These are phyloP conservation scores for Anisodus tanguticus DNA, from an alignment of 257 asterid genomes.

Conservation along the genomic window DNA sequence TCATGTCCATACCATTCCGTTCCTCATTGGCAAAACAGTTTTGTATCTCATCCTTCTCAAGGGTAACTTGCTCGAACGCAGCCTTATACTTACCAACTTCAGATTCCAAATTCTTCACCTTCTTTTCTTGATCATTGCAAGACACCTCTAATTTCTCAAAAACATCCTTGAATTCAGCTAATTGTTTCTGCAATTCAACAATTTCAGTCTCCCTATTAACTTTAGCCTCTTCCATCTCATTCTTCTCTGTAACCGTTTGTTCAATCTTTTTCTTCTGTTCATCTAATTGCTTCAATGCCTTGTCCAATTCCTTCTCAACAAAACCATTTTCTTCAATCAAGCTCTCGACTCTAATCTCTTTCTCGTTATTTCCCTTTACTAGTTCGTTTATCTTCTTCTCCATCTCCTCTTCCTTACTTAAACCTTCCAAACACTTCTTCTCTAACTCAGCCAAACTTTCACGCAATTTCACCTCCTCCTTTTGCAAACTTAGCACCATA, in stretches of 20 bases:
- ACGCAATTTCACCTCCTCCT: constrained; percentile 50
- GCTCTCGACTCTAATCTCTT: constrained; percentile 43
- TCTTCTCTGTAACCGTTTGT: constrained; percentile 51
- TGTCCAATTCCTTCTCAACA: constrained; percentile 50
- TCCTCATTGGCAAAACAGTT: constrained; percentile 49
- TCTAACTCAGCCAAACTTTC: constrained; percentile 58
- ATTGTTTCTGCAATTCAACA: constrained; percentile 49
- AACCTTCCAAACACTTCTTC: constrained; percentile 51
- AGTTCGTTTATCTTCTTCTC: constrained; percentile 47
- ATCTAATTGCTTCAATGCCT: constrained; percentile 43
- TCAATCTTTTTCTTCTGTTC: constrained; percentile 43
- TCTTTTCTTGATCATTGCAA: constrained; percentile 38
- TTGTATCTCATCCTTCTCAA: constrained; percentile 49
- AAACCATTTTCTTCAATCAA: constrained; percentile 54
- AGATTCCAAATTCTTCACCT: constrained; percentile 49
- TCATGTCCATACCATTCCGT: constrained; percentile 43
- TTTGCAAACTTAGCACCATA: constrained; percentile 44
- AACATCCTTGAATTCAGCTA: constrained; percentile 42
- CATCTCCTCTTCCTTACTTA: constrained; percentile 60
- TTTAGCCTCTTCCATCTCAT: constrained; percentile 48
- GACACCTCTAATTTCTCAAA: constrained; percentile 46
- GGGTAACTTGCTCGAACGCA: constrained; percentile 43
- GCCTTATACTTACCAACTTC: constrained; percentile 44
- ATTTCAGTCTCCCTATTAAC: constrained; percentile 45
- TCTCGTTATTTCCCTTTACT: constrained; percentile 48